Conservation (phyloP, 2,329 filamentous ascomycete species). For the Claviceps capensis region DNA sequence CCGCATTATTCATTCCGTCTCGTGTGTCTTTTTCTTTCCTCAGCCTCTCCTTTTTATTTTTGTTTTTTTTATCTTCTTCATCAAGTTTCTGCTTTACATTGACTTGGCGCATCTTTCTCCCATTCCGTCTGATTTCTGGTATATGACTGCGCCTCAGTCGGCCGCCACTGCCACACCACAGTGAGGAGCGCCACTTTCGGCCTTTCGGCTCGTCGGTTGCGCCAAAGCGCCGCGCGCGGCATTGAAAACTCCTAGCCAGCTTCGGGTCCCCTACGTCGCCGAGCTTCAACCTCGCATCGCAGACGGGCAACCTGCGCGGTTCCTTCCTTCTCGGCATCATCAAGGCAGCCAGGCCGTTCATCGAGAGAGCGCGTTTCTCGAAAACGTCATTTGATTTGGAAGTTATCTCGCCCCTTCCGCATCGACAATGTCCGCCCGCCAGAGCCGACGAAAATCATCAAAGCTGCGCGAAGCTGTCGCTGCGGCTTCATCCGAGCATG, state of each 20-base stretch:
- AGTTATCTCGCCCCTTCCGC: not conserved
- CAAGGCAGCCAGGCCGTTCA: not conserved
- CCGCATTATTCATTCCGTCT: not conserved
- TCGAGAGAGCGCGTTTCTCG: not conserved
- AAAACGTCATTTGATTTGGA: not conserved
- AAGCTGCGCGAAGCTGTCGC: conserved; percentile 17
- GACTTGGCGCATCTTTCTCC: not conserved
- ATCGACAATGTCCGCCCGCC: conserved; percentile 23
- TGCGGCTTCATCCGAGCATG: conserved; percentile 12
- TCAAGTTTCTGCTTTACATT: not conserved
- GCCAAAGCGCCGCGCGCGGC: not conserved
- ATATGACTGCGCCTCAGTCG: not conserved
- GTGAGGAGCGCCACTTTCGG: conserved; percentile 1
- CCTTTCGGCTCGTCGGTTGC: conserved; percentile 3
- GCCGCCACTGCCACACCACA: not conserved
- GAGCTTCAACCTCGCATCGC: not conserved
- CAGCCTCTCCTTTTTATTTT: not conserved
- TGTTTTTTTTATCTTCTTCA: not conserved
- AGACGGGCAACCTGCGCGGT: not conserved
- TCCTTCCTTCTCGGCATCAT: not conserved
- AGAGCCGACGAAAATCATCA: conserved; percentile 25
- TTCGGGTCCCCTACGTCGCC: not conserved
- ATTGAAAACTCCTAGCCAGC: not conserved
- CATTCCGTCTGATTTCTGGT: not conserved
- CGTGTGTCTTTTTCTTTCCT: not conserved